Base-by-base conservation (phyloP, 2,329 filamentous ascomycete species). In the Stenocarpella maydis region DNA sequence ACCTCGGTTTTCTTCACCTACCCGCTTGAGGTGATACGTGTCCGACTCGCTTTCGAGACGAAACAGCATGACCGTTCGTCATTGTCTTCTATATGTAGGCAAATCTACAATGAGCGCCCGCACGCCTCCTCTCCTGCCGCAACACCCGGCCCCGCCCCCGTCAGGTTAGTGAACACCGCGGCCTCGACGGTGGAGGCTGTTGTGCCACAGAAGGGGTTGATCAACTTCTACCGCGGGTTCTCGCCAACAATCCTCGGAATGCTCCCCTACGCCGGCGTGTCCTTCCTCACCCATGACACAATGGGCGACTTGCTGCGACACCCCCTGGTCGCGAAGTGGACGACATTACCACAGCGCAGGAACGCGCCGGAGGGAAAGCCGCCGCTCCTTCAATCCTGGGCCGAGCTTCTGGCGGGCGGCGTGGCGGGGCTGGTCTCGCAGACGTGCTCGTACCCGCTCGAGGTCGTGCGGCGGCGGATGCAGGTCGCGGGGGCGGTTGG, bases 1-100 rank as follows among this genome's bases (percentile, higher is more conserved):
- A 93, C 94, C 1, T 96, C 92, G 7, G 96, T 99, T 64, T 97
- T 98, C 80, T 93, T 95, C 81, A 98, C 96, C 37, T 99, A 99
- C 75, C 96, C 96, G 0, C 83, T 99, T 8, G 96, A 99, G 81
- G 90, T 99, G 17, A 92, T 98, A 65, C 88, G 96, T 45, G 96
- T 99, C 67, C 92, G 96, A 17, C 82, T 99, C 39, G 96, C 96
- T 0, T 99, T 97, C 76, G 96, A 99, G 83, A 99, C 96, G 4
- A 95, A 92, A 75, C 86, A 86, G 39, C 86, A 93, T 53, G 86
- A 88, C 34, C 88, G 90, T 43, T 91, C 91, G 8, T 92, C 90
- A 0, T 82, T 98, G 17, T 78, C 84, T n/a, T 86, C 88, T 49
- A 97, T 97, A 71, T 95, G 94, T 79, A 88, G 86, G 55, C 91